Evolutionary conservation across 108 stramenopile genomes (phyloP), one percentile per base, ranked within the genome.

Genomic region (Epithemia pelagica): DNA sequence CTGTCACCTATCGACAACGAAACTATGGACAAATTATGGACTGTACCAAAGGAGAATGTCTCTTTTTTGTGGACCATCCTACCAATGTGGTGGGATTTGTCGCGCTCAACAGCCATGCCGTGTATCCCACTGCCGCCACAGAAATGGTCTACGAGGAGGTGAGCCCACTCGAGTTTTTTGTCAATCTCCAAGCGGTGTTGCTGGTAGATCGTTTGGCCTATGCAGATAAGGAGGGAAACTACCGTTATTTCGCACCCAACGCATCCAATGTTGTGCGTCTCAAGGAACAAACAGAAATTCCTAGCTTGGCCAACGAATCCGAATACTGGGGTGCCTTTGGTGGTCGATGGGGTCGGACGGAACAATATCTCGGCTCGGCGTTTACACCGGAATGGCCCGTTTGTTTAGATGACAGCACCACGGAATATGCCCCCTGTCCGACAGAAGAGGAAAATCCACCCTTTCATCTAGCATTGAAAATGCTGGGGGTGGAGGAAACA

Each of bases 81-180:
- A n/a, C n/a, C n/a, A n/a, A n/a, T n/a, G n/a, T n/a, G n/a, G 58
- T 59, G 24, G 58, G 58, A 59, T 59, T 59, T 22, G n/a, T 10
- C 15, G 58, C 58, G 15, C 24, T 59, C 24, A 59, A 59, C 58
- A 24, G 23, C 58, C 58, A 59, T 25, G 58, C 58, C 58, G 23
- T 23, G 58, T 59, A 59, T 25, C 21, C 58, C 10, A 22, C 10
- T 10, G 10, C 58, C 19, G 24, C 58, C 21, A n/a, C 10, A 10
- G 24, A 59, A n/a, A 59, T 59, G 19, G 24, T 59, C 58, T 59
- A 59, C 23, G n/a, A 15, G n/a, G 23, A 59, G 19, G 58, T 59
- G 58, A n/a, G n/a, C n/a, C n/a, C 19, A 25, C 19, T 59, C n/a
- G 23, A 15, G 15, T 59, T 24, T 22, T 59, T 59, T 25, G 10